Conservation (phyloP, 2,329 filamentous ascomycete species). For the Helminthosporium solani region DNA sequence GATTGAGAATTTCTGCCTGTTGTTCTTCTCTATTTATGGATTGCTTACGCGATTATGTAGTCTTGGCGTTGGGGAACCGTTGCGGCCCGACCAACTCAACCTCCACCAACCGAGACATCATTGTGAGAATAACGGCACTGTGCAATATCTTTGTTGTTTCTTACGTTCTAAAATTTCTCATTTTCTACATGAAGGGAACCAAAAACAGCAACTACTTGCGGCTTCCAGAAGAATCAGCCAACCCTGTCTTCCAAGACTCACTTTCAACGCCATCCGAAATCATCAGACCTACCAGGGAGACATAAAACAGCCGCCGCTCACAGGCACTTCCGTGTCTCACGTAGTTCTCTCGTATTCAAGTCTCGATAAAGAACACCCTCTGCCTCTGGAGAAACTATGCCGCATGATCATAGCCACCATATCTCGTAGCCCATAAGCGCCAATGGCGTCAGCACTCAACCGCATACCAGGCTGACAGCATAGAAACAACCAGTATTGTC, state of each 20-base stretch:
- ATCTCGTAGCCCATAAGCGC: too few species aligned
- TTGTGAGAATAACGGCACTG: too few species aligned
- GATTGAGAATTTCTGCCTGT: conserved; percentile 1
- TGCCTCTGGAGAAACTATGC: neutral
- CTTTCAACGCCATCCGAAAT: too few species aligned
- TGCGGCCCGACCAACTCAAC: conserved; percentile 5
- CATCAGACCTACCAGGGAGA: too few species aligned
- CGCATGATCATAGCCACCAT: neutral
- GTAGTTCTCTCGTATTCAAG: conserved; percentile 1
- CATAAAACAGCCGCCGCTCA: too few species aligned
- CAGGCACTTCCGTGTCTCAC: conserved; percentile 6
- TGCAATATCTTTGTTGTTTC: too few species aligned
- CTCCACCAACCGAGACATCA: too few species aligned
- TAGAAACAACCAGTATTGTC: conserved; percentile 8
- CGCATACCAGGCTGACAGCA: conserved; percentile 9
- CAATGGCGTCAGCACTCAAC: conserved; percentile 2
- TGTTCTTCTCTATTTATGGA: conserved; percentile 25
- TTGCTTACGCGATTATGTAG: conserved; percentile 27
- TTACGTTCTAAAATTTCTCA: too few species aligned
- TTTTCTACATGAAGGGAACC: too few species aligned
- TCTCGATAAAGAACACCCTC: neutral
- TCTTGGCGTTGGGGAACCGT: conserved; percentile 10
- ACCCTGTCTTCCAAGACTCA: too few species aligned
- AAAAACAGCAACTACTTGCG: too few species aligned
- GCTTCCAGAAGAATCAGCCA: too few species aligned